Evolutionary conservation across 2,329 filamentous ascomycete genomes (phyloP), one percentile per base, ranked within the genome.

Genomic region (Berkeleyomyces rouxiae): DNA sequence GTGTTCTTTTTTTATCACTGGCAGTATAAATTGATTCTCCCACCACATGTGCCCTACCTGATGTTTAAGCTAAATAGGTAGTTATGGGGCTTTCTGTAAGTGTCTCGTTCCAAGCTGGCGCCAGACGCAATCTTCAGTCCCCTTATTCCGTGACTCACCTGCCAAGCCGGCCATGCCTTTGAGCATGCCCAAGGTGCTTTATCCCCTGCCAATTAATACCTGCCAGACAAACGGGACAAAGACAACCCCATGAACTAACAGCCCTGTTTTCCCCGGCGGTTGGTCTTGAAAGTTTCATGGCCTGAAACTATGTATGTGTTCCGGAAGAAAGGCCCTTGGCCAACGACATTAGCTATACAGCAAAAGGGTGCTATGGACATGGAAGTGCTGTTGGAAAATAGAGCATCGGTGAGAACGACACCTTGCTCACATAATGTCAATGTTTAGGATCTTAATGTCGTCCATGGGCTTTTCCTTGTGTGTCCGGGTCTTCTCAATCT

Each of bases 371-470:
- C n/a, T 13, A n/a, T 31, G 33, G 31, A 10, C 31, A 10, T 23
- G 31, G 31, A 49, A 49, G n/a, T 49, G 31, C 39, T 31, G 11
- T 31, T 55, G 36, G 33, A 36, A 55, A 37, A 39, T 2, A 11
- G 33, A 39, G 33, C 33, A 37, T 7, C 31, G 23, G 33, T 6
- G 23, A 55, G n/a, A 55, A 37, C n/a, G 36, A 39, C 51, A 36
- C 23, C 36, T 57, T 10, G 58, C 55, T 69, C 78, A 82, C 66
- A 74, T 69, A 64, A 83, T 74, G 68, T 84, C 81, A 68, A 99
- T 95, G 71, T 88, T 96, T 64, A 99, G 82, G 68, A 99, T 95
- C 75, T 96, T 97, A 70, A 99, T 91, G 72, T 99, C 93, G 70
- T 96, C 90, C 72, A 95, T 88, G 0, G 93, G 93, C 77, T 92